phyloP scores from a whole-genome alignment of 441 rosid genomes.

The Aleurites moluccanus region DNA sequence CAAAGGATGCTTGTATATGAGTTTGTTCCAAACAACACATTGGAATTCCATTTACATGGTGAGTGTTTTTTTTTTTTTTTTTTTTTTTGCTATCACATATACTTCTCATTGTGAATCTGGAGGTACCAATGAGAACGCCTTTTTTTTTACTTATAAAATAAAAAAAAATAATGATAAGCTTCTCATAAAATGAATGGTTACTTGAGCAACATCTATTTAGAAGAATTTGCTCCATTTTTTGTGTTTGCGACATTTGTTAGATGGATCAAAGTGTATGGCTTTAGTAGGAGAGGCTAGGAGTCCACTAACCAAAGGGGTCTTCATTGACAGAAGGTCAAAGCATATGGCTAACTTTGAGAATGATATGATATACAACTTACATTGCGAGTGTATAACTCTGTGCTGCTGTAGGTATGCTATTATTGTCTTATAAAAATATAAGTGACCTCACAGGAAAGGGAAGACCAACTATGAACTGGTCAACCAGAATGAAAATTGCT shows the following conservation, averaged over 20 bases:
- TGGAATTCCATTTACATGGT: conserved; percentile 95
- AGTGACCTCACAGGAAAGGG: conserved; percentile 42
- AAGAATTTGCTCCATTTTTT: neutral
- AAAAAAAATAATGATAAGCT: too few species aligned
- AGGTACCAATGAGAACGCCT: neutral
- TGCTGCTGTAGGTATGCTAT: neutral
- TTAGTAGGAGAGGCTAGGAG: neutral
- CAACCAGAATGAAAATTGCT: conserved; percentile 72
- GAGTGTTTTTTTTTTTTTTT: conserved; percentile 20
- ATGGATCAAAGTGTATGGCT: neutral
- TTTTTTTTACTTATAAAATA: neutral
- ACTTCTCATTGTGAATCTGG: neutral
- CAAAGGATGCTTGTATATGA: conserved; percentile 90
- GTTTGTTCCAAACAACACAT: conserved; percentile 84
- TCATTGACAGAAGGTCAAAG: neutral
- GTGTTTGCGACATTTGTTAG: neutral
- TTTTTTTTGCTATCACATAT: neutral
- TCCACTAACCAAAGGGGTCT: neutral
- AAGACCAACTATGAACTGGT: conserved; percentile 76
- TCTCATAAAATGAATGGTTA: neutral
- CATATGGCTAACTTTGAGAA: neutral
- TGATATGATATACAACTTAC: neutral
- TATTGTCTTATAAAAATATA: neutral
- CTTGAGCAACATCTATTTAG: neutral
- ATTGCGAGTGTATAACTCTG: neutral